Base-by-base conservation (phyloP, 139 green algal genomes). In the Haematococcus lacustris region DNA sequence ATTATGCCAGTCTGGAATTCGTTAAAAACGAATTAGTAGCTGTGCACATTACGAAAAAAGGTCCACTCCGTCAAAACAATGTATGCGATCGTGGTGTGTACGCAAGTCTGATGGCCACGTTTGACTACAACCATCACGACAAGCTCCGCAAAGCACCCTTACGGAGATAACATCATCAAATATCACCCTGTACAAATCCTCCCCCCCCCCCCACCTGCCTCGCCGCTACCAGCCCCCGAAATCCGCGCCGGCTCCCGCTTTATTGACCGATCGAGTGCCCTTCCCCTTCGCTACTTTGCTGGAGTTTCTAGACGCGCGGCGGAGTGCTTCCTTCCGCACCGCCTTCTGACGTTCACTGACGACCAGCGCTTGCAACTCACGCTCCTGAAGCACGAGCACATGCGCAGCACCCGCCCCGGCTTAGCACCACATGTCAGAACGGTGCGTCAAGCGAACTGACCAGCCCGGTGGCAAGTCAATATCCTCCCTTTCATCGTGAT, bases 331-430 rank as follows among this genome's bases (percentile, higher is more conserved):
- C 57, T 51, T 57, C 40, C 78, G 71, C 6, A 38, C 63, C 35
- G 73, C 73, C 51, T 76, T 78, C 51, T 74, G 67, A 26, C 78
- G 76, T 68, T 87, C 78, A 34, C 61, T 53, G 32, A 74, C 71
- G 70, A 87, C 59, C 60, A 74, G 68, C 51, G 57, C 41, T 76
- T 87, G 82, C 63, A 87, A 78, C 38, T 82, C 75, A 17, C 71
- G 62, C 71, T 61, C 41, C n/a, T 64, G 57, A 7, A 57, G 35
- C 39, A 50, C 47, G 37, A 3, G 51, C 26, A 3, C 62, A 61
- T 38, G 39, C 47, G 2, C 47, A 3, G 6, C 65, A 6, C 3
- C 59, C 43, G 68, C 57, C 3, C 32, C 70, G 50, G 37, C 7
- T 40, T 32, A 28, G 21, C 64, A 38, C 25, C 25, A 40, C 71